Base-by-base conservation (phyloP, 164 flowering plant genomes). In the Litsea cubeba region DNA sequence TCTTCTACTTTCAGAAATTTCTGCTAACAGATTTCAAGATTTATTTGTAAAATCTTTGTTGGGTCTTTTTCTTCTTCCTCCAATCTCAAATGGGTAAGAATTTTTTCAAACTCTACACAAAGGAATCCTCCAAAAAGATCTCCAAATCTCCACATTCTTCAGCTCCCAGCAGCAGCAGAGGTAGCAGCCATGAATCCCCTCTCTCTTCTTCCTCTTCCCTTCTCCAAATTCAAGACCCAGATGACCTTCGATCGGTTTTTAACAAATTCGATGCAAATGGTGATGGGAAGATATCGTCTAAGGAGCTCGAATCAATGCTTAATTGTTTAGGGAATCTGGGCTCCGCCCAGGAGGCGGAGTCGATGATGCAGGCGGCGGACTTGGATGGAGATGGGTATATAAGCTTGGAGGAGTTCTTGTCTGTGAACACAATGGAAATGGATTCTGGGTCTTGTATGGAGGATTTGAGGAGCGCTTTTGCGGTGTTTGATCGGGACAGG, bases 351-450 rank as follows among this genome's bases (percentile, higher is more conserved):
- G 78, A 76, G 71, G 78, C 57, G 1, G 57, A 50, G 22, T 50
- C 57, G 28, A 76, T 76, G 78, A 65, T 76, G 78, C 17, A 11
- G 30, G 78, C 51, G 40, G 74, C 78, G 7, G 74, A 76, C 23
- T 25, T 65, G 50, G 78, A 76, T 54, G 74, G 78, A n/a, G 74
- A 76, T 50, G 74, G 78, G 1, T 76, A 26, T 70, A 64, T 76
- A 20, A 71, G 70, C 30, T 30, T 71, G 57, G 78, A 76, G 14
- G 78, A 76, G 71, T 76, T 76, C 74, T 3, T 66, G 54, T 15
- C 30, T 1, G 68, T 76, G 32, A 76, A 71, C 28, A 71, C n/a
- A 32, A 62, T 46, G 24, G 78, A 71, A 57, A 50, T 28, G 50
- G 74, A 76, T 24, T 51, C 70, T 12, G 25, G 20, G 35, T 26